Percentiles rank a stretch among this genome's conserved stretches.
phyloP scores from a whole-genome alignment of 306 rosid genomes.

The Rosa chinensis region DNA sequence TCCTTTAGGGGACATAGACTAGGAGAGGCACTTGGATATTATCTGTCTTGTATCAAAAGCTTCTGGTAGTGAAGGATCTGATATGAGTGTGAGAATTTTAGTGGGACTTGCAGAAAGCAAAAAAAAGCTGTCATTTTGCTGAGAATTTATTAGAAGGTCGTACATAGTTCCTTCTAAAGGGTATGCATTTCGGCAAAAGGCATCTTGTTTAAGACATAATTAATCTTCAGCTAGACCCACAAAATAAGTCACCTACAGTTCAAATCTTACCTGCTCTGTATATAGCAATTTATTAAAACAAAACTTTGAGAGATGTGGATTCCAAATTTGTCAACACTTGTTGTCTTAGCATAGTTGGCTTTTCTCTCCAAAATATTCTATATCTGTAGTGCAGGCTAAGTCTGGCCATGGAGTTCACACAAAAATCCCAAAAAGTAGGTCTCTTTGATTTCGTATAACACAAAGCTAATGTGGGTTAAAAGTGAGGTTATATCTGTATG shows the following conservation, averaged over 20 bases:
- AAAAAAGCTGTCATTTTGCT: slow-evolving; percentile 11
- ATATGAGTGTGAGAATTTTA: not conserved
- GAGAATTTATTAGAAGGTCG: not conserved
- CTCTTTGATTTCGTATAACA: not conserved
- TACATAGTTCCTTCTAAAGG: not conserved
- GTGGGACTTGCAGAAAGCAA: not conserved
- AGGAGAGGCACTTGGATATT: not conserved
- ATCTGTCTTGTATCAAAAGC: slow-evolving; percentile 3
- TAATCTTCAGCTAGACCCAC: slow-evolving; percentile 41
- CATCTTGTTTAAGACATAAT: slow-evolving; percentile 22
- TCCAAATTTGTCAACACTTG: slow-evolving; percentile 23
- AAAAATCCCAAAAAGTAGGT: not conserved
- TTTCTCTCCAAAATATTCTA: slow-evolving; percentile 3
- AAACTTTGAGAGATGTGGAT: not conserved
- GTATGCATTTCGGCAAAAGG: slow-evolving; percentile 17
- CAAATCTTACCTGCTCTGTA: slow-evolving; percentile 20
- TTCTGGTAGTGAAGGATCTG: not conserved
- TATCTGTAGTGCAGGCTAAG: not conserved
- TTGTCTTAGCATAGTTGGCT: slow-evolving; percentile 18
- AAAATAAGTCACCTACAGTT: slow-evolving; percentile 5
- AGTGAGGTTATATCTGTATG: not conserved
- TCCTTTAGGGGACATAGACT: not conserved
- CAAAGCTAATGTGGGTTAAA: not conserved
- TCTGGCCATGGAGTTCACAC: not conserved
- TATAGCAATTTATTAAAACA: not conserved